Evolutionary conservation across 495 filamentous ascomycete species (phyloP), one percentile per base, ranked within the genome.

Genomic region (Lindgomyces ingoldianus): DNA sequence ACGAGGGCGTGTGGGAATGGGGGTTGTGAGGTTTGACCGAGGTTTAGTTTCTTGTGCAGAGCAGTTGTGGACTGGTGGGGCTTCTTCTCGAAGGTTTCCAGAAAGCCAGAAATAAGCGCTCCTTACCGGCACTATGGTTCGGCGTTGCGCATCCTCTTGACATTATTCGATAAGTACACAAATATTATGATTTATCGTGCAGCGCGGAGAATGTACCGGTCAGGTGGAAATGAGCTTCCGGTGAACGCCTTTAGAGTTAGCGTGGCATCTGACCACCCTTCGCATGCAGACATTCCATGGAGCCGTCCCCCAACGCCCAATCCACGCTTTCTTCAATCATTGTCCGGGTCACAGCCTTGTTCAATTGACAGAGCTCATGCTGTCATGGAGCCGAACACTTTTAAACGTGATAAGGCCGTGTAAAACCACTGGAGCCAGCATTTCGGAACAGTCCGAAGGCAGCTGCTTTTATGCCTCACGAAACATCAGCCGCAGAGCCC

Each of bases 1-100:
- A 36, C 33, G 55, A 69, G 16, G 57, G 57, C 10, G 61, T 49
- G 11, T 69, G 66, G 66, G 55, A 64, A 48, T 69, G 66, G 66
- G 60, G 65, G 19, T 21, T 42, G 21, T 54, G 25, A 45, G 29
- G 26, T 4, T 10, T 12, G 33, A 16, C 33, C 33, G 33, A 39
- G 33, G 33, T 39, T 6, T 6, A 6, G 33, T 14, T 6, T 39
- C 6, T 39, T 6, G 33, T 6, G 47, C 11, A 24, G 14, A 12
- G 6, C 8, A 18, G 18, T n/a, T n/a, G 45, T 3, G 19, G 47
- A 3, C 8, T 16, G 19, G 12, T 12, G 42, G 47, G 11, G 47
- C 47, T 19, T 24, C 47, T 50, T 50, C 47, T 50, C 1, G n/a
- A 50, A 50, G 22, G 19, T 21, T 50, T 50, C 47, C 22, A 24